Percentiles rank a stretch among this genome's conserved stretches.
phyloP scores from a whole-genome alignment of 306 rosid species.

The Dalbergia cochinchinensis region DNA sequence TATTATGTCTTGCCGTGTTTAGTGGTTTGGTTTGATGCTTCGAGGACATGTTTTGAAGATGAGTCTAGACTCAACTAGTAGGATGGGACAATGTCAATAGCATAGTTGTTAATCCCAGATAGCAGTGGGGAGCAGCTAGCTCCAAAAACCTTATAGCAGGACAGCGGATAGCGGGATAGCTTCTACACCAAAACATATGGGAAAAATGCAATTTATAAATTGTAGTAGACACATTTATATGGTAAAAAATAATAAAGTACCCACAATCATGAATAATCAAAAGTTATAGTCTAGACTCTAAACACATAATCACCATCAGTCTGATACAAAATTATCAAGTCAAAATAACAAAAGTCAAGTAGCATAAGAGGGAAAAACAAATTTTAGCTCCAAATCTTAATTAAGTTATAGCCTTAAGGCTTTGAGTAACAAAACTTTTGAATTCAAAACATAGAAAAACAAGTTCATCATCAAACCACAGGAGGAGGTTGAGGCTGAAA shows the following conservation, averaged over 20 bases:
- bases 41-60: slow-evolving; percentile 5
- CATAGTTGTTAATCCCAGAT: background rate
- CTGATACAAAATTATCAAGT: background rate
- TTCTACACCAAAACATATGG: background rate
- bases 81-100: background rate
- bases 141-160: background rate
- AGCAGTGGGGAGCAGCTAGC: background rate
- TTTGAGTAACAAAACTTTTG: too few species aligned
- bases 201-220: background rate
- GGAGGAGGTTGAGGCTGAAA: too few species aligned
- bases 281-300: background rate
- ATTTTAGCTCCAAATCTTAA: background rate
- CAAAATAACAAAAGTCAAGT: background rate
- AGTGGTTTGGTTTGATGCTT: background rate
- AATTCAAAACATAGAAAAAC: too few species aligned
- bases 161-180: background rate
- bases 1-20: slow-evolving; percentile 24
- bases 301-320: too few species aligned
- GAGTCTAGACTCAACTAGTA: slow-evolving; percentile 18
- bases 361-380: background rate
- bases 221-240: background rate
- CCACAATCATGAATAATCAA: background rate
- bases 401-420: too few species aligned
- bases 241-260: background rate
- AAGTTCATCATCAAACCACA: too few species aligned